A percentile compares a stretch with the other conserved stretches of the same genome.
Conservation (phyloP, 805 yeast species). For the Yamadazyma sp. region DNA sequence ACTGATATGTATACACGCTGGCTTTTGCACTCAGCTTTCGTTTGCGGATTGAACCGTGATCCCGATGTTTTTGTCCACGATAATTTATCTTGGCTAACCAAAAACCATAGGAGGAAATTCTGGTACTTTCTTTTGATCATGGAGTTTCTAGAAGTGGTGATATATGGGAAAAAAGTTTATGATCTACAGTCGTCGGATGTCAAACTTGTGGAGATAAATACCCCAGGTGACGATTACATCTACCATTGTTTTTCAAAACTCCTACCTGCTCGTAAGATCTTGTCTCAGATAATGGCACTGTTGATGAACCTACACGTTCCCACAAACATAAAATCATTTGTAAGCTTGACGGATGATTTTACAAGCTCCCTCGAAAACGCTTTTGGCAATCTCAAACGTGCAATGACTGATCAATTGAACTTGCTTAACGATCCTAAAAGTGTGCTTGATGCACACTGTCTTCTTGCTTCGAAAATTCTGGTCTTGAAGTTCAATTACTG, state of each 20-base stretch:
- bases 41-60: too few relatives aligned
- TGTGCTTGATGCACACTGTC: too few relatives aligned
- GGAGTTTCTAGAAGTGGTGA: constrained; percentile 11
- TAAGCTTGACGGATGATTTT: neutral
- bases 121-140: constrained; percentile 12
- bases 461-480: too few relatives aligned
- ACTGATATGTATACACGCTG: constrained; percentile 27
- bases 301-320: constrained; percentile 8
- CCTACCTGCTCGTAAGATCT: constrained; percentile 5
- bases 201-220: constrained; percentile 9
- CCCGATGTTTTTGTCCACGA: constrained; percentile 26
- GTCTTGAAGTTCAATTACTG: too few relatives aligned
- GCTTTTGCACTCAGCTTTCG: too few relatives aligned
- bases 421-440: neutral
- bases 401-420: neutral
- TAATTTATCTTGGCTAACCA: constrained; percentile 10
- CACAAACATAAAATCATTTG: constrained; percentile 2
- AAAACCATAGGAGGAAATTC: constrained; percentile 14
- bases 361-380: too few relatives aligned
- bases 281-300: constrained; percentile 7
- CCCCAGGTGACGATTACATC: constrained; percentile 10
- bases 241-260: constrained; percentile 10
- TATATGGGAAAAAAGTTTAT: constrained; percentile 6
- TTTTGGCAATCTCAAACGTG: neutral
- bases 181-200: constrained; percentile 12